Evolutionary conservation across 345 rosid genomes (phyloP), one percentile per base, ranked within the genome.

Genomic region (Brassica incana): DNA sequence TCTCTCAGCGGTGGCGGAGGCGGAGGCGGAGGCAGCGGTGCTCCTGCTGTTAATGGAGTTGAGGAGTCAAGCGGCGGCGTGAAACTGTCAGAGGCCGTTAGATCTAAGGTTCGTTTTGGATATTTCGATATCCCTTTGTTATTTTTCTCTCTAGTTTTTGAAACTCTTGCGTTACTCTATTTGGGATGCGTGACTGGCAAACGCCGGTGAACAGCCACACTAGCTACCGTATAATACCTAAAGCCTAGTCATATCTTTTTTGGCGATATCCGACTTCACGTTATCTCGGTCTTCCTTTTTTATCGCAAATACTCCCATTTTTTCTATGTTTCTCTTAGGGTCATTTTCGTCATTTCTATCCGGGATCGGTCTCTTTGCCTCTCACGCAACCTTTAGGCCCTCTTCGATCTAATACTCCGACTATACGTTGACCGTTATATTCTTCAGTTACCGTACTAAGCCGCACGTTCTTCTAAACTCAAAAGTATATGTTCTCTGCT

Each of bases 51-150:
- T n/a, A 88, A 87, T 64, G 88, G 90, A 67, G 78, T 84, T 65
- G 98, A 91, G 79, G 97, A 88, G 81, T 91, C 90, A 3, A 85
- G 90, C 81, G 80, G 74, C 30, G 88, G 83, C n/a, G 72, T 64
- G 20, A 85, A 84, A 78, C 62, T 76, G 1, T 40, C 83, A 8
- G 86, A 84, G 27, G 72, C 79, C 79, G 33, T 88, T 78, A 90
- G 98, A 93, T 93, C 98, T 91, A 88, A 91, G 98, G 92, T 91
- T 67, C 14, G 88, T 82, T 32, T 73, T 15, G 45, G 16, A 15
- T 27, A n/a, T 40, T 56, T 27, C 30, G 30, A 27, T 27, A 27
- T 27, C 30, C 30, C 30, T 27, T 27, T 27, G 30, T 27, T 27
- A 27, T 27, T 27, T 27, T 27, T 27, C 29, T 27, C 29, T 27